These are phyloP conservation scores for Coprinopsis cinerea DNA, from an alignment of 768 basidiomycete genomes.

Conservation along the genomic window DNA sequence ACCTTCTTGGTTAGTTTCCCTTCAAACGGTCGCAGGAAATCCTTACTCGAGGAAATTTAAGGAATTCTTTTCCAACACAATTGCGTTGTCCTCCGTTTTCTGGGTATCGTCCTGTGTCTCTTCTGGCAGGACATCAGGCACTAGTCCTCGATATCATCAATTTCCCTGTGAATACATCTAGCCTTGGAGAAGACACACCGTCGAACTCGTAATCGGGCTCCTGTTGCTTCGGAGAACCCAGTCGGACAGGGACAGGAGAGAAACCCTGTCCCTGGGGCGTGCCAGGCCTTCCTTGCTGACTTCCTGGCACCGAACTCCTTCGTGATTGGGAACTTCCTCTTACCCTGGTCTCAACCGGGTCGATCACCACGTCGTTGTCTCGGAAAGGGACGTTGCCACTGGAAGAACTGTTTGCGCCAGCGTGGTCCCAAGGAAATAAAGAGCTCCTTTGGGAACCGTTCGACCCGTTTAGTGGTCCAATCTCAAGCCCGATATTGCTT, in stretches of 20 bases:
- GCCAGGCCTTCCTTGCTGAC: conserved; percentile 38
- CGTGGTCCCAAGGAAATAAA: conserved; percentile 82
- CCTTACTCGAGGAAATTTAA: conserved; percentile 77
- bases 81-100: conserved; percentile 47
- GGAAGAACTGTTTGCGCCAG: conserved; percentile 53
- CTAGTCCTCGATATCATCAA: not conserved
- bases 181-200: conserved; percentile 31
- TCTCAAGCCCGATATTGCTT: conserved; percentile 41
- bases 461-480: conserved; percentile 28
- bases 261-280: conserved; percentile 26
- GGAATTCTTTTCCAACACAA: conserved; percentile 69
- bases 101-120: conserved; percentile 37
- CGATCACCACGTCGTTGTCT: conserved; percentile 39
- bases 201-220: conserved; percentile 67
- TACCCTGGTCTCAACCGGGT: conserved; percentile 27
- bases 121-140: conserved; percentile 15
- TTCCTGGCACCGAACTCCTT: conserved; percentile 51
- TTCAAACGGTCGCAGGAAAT: no score
- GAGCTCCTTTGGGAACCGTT: conserved; percentile 59
- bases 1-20: no score
- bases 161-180: not conserved
- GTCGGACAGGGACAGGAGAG: conserved; percentile 48
- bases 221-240: conserved; percentile 31
- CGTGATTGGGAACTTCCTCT: conserved; percentile 50
- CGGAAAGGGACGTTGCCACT: conserved; percentile 34